Base-by-base conservation (phyloP, 441 rosid species). In the Pelargonium myrrhifolium region DNA sequence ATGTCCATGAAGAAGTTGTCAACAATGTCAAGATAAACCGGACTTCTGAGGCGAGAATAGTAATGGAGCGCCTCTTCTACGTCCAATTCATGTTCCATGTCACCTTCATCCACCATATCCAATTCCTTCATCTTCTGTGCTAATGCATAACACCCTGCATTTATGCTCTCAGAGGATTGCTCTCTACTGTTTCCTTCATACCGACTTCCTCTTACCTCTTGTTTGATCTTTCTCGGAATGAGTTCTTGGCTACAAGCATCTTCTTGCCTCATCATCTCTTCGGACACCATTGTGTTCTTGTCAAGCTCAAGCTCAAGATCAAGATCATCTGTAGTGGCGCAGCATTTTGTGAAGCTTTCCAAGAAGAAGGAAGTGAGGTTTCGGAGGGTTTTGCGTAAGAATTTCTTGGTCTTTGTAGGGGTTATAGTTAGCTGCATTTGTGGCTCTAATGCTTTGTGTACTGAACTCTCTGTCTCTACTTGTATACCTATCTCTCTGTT, bases 51-150 rank as follows among this genome's bases (percentile, higher is more conserved):
- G 53, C 81, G 79, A 18, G 90, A 87, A 71, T 93, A 91, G 75
- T 91, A 91, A 74, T 88, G 97, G 31, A 91, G 77, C 37, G 97
- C 97, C 67, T 94, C 99, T 82, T 94, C 97, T 8, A 91, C 83
- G 72, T 94, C 99, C 77, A 94, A 70, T 10, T 81, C 89, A 71
- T 89, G 88, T 47, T 94, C 97, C 64, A 88, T 73, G 74, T 91
- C 89, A 67, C 88, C 81, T 14, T 65, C 79, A 71, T 87, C 86
- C 77, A 83, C 76, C 91, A 82, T 81, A 72, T 89, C 94, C 74
- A 89, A 51, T 65, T 88, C 86, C 67, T 85, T 88, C 83, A 91
- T 84, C 83, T 87, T 94, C 72, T 78, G 72, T 5, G 88, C 91
- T 70, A 95, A 64, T 55, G 71, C 78, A 76, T 76, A 66, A 6